A percentile compares a stretch with the other conserved stretches of the same genome.
phyloP scores from a whole-genome alignment of 2,329 filamentous ascomycete genomes.

The Juglanconis oblonga region DNA sequence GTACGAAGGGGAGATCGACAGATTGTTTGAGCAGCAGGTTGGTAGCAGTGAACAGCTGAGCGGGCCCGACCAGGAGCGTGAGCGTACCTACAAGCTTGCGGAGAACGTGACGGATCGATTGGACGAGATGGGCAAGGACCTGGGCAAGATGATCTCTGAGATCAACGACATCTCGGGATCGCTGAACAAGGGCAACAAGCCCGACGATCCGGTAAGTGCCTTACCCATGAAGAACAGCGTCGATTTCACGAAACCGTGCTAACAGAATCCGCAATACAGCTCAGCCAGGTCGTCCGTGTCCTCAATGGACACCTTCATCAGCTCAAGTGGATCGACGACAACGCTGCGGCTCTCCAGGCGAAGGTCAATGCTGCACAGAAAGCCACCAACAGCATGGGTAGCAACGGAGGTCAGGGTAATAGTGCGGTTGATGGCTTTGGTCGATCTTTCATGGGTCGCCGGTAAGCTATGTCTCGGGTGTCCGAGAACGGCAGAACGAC shows the following conservation, averaged over 20 bases:
- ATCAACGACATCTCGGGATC: constrained; percentile 92
- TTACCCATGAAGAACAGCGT: not conserved
- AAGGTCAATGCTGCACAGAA: constrained; percentile 84
- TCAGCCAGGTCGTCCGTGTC: constrained; percentile 92
- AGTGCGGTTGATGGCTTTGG: constrained; percentile 88
- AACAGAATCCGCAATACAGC: constrained; percentile 42
- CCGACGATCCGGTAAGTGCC: constrained; percentile 76
- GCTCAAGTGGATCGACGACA: constrained; percentile 88
- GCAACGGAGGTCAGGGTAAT: constrained; percentile 57
- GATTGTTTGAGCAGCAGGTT: constrained; percentile 77
- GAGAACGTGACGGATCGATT: constrained; percentile 89
- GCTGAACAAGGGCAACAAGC: constrained; percentile 83
- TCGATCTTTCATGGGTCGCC: constrained; percentile 77
- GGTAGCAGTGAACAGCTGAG: constrained; percentile 73
- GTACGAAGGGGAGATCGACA: constrained; percentile 89
- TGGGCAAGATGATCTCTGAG: constrained; percentile 96
- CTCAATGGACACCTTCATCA: constrained; percentile 91
- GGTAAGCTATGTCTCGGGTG: constrained; percentile 39
- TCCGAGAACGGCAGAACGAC: too few relatives aligned
- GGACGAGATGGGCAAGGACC: constrained; percentile 89
- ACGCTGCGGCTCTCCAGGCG: constrained; percentile 73
- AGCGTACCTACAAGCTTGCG: constrained; percentile 92
- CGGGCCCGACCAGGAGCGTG: constrained; percentile 91
- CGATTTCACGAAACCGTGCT: constrained; percentile 21
- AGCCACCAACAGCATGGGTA: constrained; percentile 61